phyloP scores from a whole-genome alignment of 176 grass and related monocot genomes.

The Poa annua region DNA sequence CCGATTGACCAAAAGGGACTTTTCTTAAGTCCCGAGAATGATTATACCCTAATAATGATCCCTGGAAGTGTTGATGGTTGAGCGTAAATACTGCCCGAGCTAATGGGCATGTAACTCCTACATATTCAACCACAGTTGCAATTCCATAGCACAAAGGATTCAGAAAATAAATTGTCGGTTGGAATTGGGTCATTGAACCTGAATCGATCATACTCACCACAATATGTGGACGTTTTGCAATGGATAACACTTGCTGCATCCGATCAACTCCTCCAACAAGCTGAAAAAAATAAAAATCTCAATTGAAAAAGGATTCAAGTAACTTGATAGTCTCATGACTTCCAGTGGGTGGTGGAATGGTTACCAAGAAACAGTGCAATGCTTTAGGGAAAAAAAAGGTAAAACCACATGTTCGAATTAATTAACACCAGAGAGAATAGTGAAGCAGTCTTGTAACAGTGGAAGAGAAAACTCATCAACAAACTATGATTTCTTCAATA shows the following conservation, averaged over 20 bases:
- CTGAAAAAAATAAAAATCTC: conserved; percentile 42
- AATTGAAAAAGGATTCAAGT: conserved; percentile 22
- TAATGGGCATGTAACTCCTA: not conserved
- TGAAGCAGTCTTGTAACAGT: not conserved
- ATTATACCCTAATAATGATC: not conserved
- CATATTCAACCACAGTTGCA: conserved; percentile 2
- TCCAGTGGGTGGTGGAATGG: not conserved
- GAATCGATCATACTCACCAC: conserved; percentile 56
- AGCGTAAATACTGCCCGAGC: not conserved
- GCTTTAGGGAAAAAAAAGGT: not conserved
- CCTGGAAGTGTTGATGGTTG: not conserved
- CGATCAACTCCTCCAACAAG: conserved; percentile 91
- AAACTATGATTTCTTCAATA: not conserved
- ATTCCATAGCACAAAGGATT: not conserved
- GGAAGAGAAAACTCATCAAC: not conserved
- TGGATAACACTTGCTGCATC: conserved; percentile 74
- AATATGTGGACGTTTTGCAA: conserved; percentile 85
- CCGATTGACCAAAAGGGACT: not conserved
- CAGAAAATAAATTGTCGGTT: not conserved
- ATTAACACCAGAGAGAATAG: not conserved
- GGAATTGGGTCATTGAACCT: not conserved
- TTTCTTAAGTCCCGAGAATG: not conserved
- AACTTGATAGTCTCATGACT: not conserved
- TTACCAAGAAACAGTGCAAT: not conserved
- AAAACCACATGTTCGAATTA: not conserved